These are phyloP conservation scores for Cadophora luteo-olivacea DNA, from an alignment of 2,329 filamentous ascomycete genomes.

Conservation along the genomic window DNA sequence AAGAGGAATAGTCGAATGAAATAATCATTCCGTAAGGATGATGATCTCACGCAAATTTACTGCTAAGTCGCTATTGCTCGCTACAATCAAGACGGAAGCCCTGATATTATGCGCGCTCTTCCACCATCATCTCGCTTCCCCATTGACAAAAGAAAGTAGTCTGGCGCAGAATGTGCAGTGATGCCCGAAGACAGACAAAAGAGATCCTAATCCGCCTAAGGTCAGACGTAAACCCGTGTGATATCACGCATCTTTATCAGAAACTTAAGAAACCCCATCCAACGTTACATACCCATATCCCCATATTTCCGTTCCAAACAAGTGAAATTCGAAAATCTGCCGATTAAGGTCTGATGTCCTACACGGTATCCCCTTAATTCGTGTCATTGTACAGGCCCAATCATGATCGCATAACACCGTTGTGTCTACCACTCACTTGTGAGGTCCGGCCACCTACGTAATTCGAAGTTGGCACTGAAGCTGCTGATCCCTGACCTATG, in stretches of 20 bases:
- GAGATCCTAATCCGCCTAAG: slow-evolving; percentile 12
- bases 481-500: slow-evolving; percentile 24
- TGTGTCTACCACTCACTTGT: slow-evolving; percentile 38
- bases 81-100: not conserved
- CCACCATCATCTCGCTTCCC: not conserved
- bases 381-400: slow-evolving; percentile 24
- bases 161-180: slow-evolving; percentile 41
- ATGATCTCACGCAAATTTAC: slow-evolving; percentile 6
- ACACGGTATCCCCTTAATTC: slow-evolving; percentile 30
- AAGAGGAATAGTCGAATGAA: not conserved
- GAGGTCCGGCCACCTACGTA: slow-evolving; percentile 37
- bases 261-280: slow-evolving; percentile 1
- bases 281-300: slow-evolving; percentile 3
- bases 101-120: not conserved
- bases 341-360: slow-evolving; percentile 18
- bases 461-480: slow-evolving; percentile 34
- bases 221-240: not conserved
- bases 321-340: slow-evolving; percentile 17
- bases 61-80: slow-evolving; percentile 5
- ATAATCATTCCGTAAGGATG: slow-evolving; percentile 14
- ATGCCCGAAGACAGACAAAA: slow-evolving; percentile 31
- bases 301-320: slow-evolving; percentile 1
- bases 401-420: slow-evolving; percentile 40
- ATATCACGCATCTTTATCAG: not conserved
- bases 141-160: slow-evolving; percentile 32